A percentile compares a stretch with the other conserved stretches of the same genome.
These are phyloP conservation scores for Onygenales sp. DNA, from an alignment of 2,329 filamentous ascomycete species.

Conservation along the genomic window DNA sequence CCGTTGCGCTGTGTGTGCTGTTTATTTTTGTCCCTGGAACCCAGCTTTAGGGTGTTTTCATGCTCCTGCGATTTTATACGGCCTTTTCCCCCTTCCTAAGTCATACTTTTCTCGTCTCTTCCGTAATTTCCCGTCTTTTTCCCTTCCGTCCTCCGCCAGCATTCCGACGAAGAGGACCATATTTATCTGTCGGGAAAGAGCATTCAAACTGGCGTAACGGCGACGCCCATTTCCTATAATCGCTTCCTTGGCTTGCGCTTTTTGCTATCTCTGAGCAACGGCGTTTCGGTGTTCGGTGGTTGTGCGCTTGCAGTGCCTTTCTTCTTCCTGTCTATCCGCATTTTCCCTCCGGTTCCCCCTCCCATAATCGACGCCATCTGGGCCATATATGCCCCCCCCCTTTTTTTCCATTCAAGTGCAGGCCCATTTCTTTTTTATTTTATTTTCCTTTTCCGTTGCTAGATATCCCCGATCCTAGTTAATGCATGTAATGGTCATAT, in stretches of 20 bases:
- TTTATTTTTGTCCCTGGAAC: slow-evolving; percentile 93
- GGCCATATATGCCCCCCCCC: too few species aligned
- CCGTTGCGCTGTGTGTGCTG: slow-evolving; percentile 72
- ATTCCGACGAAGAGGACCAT: not conserved
- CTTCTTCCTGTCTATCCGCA: too few species aligned
- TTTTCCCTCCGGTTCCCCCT: too few species aligned
- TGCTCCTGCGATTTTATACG: not conserved
- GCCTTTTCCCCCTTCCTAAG: not conserved
- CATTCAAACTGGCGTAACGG: not conserved
- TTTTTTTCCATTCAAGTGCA: not conserved
- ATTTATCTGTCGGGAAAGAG: not conserved
- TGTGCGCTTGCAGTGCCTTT: not conserved
- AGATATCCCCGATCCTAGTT: not conserved
- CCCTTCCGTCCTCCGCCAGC: not conserved
- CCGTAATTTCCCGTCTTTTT: not conserved
- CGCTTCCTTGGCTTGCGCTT: not conserved
- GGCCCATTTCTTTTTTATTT: not conserved
- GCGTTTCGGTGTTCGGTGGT: not conserved
- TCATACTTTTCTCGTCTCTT: not conserved
- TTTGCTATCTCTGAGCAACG: slow-evolving; percentile 1
- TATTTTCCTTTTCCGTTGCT: not conserved
- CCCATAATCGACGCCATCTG: too few species aligned
- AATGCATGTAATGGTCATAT: slow-evolving; percentile 7
- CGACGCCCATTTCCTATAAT: not conserved
- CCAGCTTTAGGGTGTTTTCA: slow-evolving; percentile 20